Percentiles rank a stretch among this genome's conserved stretches.
Conservation (phyloP, 345 rosid genomes). For the Iberis pinnata region DNA sequence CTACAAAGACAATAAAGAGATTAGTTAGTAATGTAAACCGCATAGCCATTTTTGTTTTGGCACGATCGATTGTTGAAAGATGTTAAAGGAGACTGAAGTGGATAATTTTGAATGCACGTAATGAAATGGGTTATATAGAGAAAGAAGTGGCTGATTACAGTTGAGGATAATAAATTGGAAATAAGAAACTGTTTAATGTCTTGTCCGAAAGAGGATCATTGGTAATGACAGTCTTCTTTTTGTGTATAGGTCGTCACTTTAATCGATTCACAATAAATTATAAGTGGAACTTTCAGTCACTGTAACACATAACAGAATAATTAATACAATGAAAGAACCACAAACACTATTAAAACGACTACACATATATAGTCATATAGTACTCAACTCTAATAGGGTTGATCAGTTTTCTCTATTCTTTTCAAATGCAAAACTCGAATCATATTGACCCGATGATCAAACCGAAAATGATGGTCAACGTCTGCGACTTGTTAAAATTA, state of each 20-base stretch:
- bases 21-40: constrained; percentile 9
- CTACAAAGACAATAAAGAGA: constrained; percentile 9
- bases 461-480: too few species aligned
- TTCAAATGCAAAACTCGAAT: too few species aligned
- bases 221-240: constrained; percentile 17
- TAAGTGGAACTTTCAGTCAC: too few species aligned
- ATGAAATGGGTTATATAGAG: constrained; percentile 21
- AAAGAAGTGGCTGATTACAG: constrained; percentile 2
- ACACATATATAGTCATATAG: too few species aligned
- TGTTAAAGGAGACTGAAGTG: background rate
- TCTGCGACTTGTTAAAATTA: background rate
- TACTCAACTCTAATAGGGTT: too few species aligned
- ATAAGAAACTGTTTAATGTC: constrained; percentile 3
- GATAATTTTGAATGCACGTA: too few species aligned
- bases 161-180: constrained; percentile 24
- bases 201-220: constrained; percentile 1
- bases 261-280: background rate
- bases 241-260: background rate
- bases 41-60: constrained; percentile 15
- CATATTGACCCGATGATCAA: too few species aligned
- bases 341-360: too few species aligned
- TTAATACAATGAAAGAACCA: too few species aligned
- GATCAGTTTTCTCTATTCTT: too few species aligned
- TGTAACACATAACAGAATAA: too few species aligned
- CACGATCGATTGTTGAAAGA: too few species aligned